Base-by-base conservation (phyloP, 208 protist species). In the Crithidia thermophila region DNA sequence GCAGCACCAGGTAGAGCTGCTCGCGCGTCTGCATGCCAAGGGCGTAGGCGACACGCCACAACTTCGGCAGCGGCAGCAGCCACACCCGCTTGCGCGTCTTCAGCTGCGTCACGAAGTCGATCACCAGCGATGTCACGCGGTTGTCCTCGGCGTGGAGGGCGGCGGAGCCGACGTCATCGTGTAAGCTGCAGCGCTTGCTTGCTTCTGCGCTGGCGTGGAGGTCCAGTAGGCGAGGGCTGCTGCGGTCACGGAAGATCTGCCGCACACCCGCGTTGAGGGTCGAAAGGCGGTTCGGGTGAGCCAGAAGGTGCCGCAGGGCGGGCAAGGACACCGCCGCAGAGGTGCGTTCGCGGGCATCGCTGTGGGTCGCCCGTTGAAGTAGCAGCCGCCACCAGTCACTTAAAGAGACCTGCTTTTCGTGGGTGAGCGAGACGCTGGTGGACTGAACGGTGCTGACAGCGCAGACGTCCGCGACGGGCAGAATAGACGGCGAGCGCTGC, bases 71-170 rank as follows among this genome's bases (percentile, higher is more conserved):
- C 36, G 66, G 66, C 0, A 52, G 57, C 53, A 62, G 30, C 66
- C 53, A 64, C 46, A 64, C 46, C n/a, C 66, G 56, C 46, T 57
- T 56, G 31, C 57, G 53, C 18, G 56, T 45, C 43, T 72, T 72
- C 36, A 72, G 56, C 66, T 64, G 43, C 36, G 49, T 50, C 28
- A 72, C 20, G 20, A 64, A 72, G 66, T 72, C 66, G 25, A 62
- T 36, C 0, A 62, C 31, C 21, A 47, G 46, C 0, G 56, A 64
- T 30, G 47, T 25, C 18, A 53, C 47, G 2, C 14, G 56, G 16
- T 46, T 18, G 39, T 64, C 67, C 1, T 72, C 67, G 3, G 31
- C 33, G 8, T 25, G 39, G 20, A 25, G 50, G 18, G 23, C 51
- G 0, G 36, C 34, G 0, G 49, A 67, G 10, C 36, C 61, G 1